phyloP scores from a whole-genome alignment of 345 rosid genomes.

The Salix caprea region DNA sequence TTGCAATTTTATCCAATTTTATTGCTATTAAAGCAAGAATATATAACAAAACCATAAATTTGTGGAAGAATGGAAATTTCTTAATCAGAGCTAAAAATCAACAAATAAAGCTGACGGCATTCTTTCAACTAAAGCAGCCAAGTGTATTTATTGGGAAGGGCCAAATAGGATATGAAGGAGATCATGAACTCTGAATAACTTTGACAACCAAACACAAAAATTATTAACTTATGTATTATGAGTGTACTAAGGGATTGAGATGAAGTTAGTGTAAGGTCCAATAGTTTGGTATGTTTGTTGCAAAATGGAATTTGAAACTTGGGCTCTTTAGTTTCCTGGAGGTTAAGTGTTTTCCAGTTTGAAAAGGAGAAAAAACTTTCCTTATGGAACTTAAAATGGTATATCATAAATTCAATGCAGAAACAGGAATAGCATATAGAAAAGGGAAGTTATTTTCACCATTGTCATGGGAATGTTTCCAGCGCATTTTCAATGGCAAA shows the following conservation, averaged over 20 bases:
- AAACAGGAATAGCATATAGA: background rate
- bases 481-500: background rate
- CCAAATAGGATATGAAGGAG: background rate
- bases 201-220: background rate
- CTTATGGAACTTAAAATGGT: background rate
- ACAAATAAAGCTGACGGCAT: background rate
- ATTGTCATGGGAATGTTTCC: background rate
- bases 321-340: background rate
- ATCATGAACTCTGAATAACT: background rate
- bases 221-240: background rate
- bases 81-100: background rate
- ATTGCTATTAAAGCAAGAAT: background rate
- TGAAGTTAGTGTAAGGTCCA: background rate
- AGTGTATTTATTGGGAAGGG: background rate
- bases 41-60: background rate
- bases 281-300: background rate
- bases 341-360: background rate
- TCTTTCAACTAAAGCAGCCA: background rate
- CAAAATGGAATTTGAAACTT: background rate
- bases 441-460: background rate
- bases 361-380: background rate
- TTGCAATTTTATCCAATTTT: background rate
- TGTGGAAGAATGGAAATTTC: background rate
- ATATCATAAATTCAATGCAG: background rate
- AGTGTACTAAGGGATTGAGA: background rate